Evolutionary conservation across 1,284 basidiomycete species (phyloP).

Genomic region (Dichomitus squalens): DNA sequence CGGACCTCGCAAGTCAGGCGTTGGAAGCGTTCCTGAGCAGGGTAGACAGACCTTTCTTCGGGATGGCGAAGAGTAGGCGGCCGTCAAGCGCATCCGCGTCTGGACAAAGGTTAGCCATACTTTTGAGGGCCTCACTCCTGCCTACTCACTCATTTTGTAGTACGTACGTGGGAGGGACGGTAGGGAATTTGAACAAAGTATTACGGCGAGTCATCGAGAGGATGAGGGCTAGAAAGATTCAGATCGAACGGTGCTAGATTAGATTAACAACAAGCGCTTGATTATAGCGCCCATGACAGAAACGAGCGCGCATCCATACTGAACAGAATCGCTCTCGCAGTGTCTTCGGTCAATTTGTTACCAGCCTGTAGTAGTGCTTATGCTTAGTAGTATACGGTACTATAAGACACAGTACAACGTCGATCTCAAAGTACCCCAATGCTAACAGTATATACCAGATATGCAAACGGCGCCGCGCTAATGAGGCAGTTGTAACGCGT

Average conservation of each 20-base stretch:
- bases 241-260: background rate
- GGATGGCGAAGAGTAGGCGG: slow-evolving; percentile 91
- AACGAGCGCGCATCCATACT: background rate
- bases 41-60: slow-evolving; percentile 84
- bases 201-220: slow-evolving; percentile 10
- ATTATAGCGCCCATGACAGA: background rate
- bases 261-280: slow-evolving; percentile 3
- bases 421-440: too few relatives aligned
- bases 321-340: too few relatives aligned
- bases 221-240: slow-evolving; percentile 6
- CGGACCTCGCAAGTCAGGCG: background rate
- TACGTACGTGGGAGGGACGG: background rate
- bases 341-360: too few relatives aligned
- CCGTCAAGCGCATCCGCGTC: slow-evolving; percentile 57
- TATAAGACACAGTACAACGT: too few relatives aligned
- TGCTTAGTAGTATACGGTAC: too few relatives aligned
- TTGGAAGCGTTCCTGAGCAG: background rate
- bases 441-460: too few relatives aligned
- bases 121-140: too few relatives aligned
- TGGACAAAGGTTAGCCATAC: slow-evolving; percentile 12
- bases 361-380: too few relatives aligned
- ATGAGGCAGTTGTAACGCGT: background rate
- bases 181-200: background rate
- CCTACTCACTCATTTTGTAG: slow-evolving; percentile 19
- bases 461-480: background rate